These are phyloP conservation scores for Zalaria obscura DNA, from an alignment of 2,329 filamentous ascomycete species.

Conservation along the genomic window DNA sequence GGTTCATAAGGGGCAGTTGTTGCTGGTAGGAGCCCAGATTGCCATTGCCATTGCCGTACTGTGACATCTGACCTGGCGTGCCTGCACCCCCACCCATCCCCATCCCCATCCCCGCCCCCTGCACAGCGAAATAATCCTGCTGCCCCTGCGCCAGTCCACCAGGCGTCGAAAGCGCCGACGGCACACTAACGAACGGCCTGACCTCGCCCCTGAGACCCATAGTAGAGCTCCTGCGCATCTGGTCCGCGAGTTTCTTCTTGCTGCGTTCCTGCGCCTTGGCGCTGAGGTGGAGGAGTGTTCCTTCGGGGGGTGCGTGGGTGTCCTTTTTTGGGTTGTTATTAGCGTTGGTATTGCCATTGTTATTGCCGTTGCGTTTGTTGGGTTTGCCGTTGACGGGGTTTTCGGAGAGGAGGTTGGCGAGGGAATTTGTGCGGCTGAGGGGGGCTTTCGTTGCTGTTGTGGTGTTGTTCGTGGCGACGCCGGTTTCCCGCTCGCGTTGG, in stretches of 20 bases:
- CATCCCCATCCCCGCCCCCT: background rate
- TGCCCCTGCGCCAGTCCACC: background rate
- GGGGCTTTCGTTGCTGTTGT: slow-evolving; percentile 7
- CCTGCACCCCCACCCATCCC: background rate
- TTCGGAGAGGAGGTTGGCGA: slow-evolving; percentile 48
- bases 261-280: slow-evolving; percentile 1
- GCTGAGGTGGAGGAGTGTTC: slow-evolving; percentile 1
- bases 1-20: background rate
- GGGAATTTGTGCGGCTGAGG: slow-evolving; percentile 33
- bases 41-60: background rate
- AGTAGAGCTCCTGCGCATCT: background rate
- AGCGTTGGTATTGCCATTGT: slow-evolving; percentile 16
- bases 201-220: background rate
- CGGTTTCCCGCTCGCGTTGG: slow-evolving; percentile 49
- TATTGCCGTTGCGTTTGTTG: slow-evolving; percentile 10
- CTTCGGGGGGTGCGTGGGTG: slow-evolving; percentile 16
- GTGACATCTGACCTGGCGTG: too few relatives aligned
- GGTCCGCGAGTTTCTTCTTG: slow-evolving; percentile 1
- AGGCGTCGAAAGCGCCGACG: too few relatives aligned
- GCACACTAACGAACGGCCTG: background rate
- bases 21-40: background rate
- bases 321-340: slow-evolving; percentile 20
- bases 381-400: slow-evolving; percentile 28
- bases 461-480: slow-evolving; percentile 1
- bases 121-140: background rate